Conservation (phyloP, 768 basidiomycete species). For the Austroboletus festivus region DNA sequence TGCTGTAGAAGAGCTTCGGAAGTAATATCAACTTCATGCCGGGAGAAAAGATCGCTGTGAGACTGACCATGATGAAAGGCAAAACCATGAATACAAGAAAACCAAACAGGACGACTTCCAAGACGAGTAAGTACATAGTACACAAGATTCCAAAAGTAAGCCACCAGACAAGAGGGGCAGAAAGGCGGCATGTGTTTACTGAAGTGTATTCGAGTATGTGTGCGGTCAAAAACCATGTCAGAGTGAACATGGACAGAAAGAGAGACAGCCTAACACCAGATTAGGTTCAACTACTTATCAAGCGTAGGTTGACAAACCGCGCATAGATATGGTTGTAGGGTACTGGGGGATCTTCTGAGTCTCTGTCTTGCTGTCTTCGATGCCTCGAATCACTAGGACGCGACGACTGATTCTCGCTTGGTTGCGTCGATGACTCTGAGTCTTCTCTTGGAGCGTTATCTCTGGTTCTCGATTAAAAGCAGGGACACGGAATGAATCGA, state of each 20-base stretch:
- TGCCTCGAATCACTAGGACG: conserved; percentile 14
- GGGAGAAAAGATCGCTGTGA: not conserved
- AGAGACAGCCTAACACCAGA: conserved; percentile 46
- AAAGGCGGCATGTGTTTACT: conserved; percentile 63
- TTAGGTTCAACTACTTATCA: conserved; percentile 9
- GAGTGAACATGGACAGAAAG: conserved; percentile 64
- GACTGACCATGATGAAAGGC: conserved; percentile 72
- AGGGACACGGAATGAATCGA: not conserved
- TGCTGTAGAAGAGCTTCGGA: conserved; percentile 70
- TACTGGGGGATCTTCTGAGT: conserved; percentile 25
- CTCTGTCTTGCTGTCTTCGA: conserved; percentile 21
- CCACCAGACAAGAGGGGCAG: conserved; percentile 86
- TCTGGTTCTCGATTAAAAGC: conserved; percentile 16
- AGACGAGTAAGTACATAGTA: conserved; percentile 72
- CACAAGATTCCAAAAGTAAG: conserved; percentile 76
- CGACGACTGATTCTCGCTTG: conserved; percentile 21
- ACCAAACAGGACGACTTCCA: conserved; percentile 71
- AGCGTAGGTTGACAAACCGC: conserved; percentile 19
- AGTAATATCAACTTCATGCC: conserved; percentile 5
- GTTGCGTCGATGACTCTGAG: conserved; percentile 22
- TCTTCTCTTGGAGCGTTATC: conserved; percentile 29
- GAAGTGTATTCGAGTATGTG: conserved; percentile 80
- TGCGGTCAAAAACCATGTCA: conserved; percentile 80
- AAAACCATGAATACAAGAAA: conserved; percentile 76
- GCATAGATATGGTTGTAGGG: conserved; percentile 28